Evolutionary conservation across 2,329 filamentous ascomycete genomes (phyloP).

Genomic region (Lecanoromycetidae sp.): DNA sequence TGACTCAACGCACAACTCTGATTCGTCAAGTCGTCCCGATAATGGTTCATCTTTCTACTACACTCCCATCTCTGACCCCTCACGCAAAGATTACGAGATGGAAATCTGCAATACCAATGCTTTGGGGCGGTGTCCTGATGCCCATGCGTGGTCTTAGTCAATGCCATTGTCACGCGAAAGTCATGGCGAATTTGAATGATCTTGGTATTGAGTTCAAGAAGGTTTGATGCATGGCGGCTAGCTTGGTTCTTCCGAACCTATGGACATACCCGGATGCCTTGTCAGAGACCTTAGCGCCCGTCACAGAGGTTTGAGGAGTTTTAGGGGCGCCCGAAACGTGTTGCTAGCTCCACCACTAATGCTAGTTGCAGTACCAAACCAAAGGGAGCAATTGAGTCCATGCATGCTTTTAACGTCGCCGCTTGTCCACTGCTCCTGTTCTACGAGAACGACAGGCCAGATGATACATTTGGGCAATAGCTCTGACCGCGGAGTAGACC

Average conservation of each 20-base stretch:
- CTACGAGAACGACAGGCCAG: too few relatives aligned
- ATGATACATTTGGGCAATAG: too few relatives aligned
- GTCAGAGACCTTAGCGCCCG: conserved; percentile 4
- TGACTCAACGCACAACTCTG: background rate
- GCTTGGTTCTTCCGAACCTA: background rate
- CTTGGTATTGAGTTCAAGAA: conserved; percentile 1
- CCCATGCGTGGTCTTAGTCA: too few relatives aligned
- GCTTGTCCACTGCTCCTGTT: background rate
- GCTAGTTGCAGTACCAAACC: conserved; percentile 8
- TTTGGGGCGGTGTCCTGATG: too few relatives aligned
- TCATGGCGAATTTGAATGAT: background rate
- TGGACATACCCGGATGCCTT: background rate
- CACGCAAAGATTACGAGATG: too few relatives aligned
- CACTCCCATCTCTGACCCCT: too few relatives aligned
- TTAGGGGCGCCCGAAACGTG: background rate
- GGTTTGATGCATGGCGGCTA: conserved; percentile 2
- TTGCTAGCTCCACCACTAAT: background rate
- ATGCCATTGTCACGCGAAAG: too few relatives aligned
- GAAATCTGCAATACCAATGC: too few relatives aligned
- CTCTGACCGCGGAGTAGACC: too few relatives aligned
- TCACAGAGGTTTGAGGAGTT: background rate
- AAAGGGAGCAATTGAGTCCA: conserved; percentile 13
- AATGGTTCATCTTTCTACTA: too few relatives aligned
- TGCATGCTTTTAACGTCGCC: background rate
- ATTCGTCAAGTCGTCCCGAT: background rate